Percentiles rank a stretch among this genome's conserved stretches.
These are phyloP conservation scores for Ceriops zippeliana DNA, from an alignment of 345 rosid genomes.

Conservation along the genomic window DNA sequence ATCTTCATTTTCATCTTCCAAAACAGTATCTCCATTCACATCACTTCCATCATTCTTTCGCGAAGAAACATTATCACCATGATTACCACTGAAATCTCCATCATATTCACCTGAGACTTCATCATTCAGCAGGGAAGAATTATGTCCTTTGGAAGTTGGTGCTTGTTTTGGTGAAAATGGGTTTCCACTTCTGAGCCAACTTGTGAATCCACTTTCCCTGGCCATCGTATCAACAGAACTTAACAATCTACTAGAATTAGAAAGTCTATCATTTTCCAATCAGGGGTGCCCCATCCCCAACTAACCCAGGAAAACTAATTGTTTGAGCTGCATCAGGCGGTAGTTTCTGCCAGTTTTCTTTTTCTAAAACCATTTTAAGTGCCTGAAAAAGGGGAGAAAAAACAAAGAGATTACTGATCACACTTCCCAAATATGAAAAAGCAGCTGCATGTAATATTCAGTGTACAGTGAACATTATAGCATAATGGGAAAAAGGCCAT, in stretches of 20 bases:
- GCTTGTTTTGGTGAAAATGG: slow-evolving; percentile 65
- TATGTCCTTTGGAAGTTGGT: slow-evolving; percentile 36
- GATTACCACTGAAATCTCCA: slow-evolving; percentile 34
- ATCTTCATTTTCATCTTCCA: slow-evolving; percentile 96
- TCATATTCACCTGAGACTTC: slow-evolving; percentile 41
- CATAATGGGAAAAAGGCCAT: not conserved
- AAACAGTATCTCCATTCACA: slow-evolving; percentile 49
- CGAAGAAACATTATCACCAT: slow-evolving; percentile 40
- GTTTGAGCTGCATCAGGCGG: slow-evolving; percentile 66
- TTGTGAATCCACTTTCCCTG: slow-evolving; percentile 66
- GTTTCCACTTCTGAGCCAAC: slow-evolving; percentile 80
- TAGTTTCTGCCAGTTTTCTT: slow-evolving; percentile 80
- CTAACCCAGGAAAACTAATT: slow-evolving; percentile 84
- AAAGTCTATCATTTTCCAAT: slow-evolving; percentile 50
- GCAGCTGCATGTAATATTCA: too few species aligned
- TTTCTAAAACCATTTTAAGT: slow-evolving; percentile 95
- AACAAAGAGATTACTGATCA: not conserved
- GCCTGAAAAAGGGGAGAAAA: slow-evolving; percentile 50
- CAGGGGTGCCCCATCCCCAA: slow-evolving; percentile 94
- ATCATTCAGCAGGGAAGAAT: slow-evolving; percentile 43
- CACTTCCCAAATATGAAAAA: too few species aligned
- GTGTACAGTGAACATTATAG: too few species aligned
- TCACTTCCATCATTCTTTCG: slow-evolving; percentile 32
- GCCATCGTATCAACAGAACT: slow-evolving; percentile 35
- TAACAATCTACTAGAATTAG: slow-evolving; percentile 43